phyloP scores from a whole-genome alignment of 495 filamentous ascomycete genomes.

The Xylaria venustula region DNA sequence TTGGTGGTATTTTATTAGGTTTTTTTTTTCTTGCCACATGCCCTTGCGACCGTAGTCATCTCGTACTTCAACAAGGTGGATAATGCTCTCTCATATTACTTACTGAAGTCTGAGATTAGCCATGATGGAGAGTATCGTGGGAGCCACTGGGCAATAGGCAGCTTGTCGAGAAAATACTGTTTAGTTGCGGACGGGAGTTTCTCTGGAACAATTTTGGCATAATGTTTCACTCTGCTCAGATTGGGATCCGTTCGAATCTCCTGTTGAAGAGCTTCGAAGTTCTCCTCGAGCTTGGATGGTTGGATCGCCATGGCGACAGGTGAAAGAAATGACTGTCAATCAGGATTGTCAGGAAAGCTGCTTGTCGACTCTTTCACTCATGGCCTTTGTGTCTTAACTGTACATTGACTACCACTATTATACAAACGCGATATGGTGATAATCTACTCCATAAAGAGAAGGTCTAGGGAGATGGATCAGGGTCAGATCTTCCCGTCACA shows the following conservation, averaged over 20 bases:
- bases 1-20: not conserved
- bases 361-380: too few relatives aligned
- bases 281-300: not conserved
- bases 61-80: too few relatives aligned
- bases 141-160: conserved; percentile 54
- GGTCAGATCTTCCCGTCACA: not conserved
- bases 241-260: conserved; percentile 36
- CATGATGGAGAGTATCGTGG: conserved; percentile 47
- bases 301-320: not conserved
- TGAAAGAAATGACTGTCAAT: not conserved
- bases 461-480: not conserved
- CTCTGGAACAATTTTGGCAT: conserved; percentile 24
- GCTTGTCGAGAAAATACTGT: conserved; percentile 49
- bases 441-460: not conserved
- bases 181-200: conserved; percentile 38
- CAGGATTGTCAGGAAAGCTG: not conserved
- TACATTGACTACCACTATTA: too few relatives aligned
- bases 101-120: conserved; percentile 45
- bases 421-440: not conserved
- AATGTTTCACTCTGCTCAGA: conserved; percentile 33
- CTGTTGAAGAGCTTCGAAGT: conserved; percentile 19
- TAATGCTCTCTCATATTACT: too few relatives aligned
- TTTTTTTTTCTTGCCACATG: too few relatives aligned
- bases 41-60: too few relatives aligned
- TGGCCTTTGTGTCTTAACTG: too few relatives aligned